Conservation (phyloP, 179 eudicot species). For the Beta macrorhiza region DNA sequence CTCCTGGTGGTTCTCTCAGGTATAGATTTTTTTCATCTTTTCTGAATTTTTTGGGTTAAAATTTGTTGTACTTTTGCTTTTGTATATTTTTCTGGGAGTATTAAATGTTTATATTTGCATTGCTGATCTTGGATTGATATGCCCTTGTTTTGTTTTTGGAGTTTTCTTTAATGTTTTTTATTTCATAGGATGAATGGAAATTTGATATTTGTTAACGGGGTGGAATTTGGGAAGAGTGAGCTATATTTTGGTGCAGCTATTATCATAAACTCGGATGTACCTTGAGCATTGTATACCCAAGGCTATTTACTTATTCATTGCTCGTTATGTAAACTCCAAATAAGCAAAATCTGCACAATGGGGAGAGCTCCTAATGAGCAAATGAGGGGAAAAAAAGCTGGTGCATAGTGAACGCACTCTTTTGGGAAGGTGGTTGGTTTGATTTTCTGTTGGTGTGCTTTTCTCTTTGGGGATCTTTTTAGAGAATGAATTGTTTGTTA, state of each 20-base stretch:
- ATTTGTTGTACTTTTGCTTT: neutral
- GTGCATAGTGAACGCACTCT: too few relatives aligned
- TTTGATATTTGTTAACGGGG: neutral
- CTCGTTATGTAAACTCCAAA: too few relatives aligned
- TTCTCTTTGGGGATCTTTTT: neutral
- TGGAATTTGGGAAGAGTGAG: neutral
- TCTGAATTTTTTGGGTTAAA: neutral
- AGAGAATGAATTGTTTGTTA: neutral
- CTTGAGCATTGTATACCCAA: too few relatives aligned
- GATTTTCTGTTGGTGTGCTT: neutral
- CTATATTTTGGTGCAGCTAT: too few relatives aligned
- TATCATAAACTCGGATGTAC: too few relatives aligned
- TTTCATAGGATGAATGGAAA: neutral
- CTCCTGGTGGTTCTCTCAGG: conserved; percentile 87
- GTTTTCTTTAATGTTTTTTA: neutral
- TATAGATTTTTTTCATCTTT: conserved; percentile 4
- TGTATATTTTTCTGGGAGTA: neutral
- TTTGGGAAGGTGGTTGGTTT: too few relatives aligned
- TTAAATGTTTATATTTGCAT: neutral
- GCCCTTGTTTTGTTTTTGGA: neutral
- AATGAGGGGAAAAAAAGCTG: too few relatives aligned
- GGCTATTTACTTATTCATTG: too few relatives aligned
- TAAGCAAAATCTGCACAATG: too few relatives aligned
- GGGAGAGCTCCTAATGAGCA: too few relatives aligned
- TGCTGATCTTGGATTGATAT: neutral